phyloP scores from a whole-genome alignment of 2,329 filamentous ascomycete species.

The Dactylonectria macrodidyma region DNA sequence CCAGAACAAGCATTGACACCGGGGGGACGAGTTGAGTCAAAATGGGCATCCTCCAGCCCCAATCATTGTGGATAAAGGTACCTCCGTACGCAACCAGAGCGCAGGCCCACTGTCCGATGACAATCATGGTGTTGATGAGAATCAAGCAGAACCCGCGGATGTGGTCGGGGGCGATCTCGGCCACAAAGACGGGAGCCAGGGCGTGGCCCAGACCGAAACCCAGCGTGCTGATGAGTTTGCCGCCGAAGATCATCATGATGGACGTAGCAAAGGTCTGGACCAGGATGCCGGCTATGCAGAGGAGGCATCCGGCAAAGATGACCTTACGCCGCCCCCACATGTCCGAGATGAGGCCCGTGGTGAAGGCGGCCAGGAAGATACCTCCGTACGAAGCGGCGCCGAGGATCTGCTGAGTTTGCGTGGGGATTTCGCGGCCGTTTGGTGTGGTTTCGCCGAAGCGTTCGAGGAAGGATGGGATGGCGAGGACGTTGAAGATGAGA shows the following conservation, averaged over 20 bases:
- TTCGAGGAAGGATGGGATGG: constrained; percentile 43
- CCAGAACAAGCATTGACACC: constrained; percentile 51
- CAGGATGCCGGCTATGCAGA: constrained; percentile 43
- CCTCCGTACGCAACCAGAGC: constrained; percentile 40
- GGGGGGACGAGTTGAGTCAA: constrained; percentile 61
- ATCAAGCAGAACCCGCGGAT: constrained; percentile 48
- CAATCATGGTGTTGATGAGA: constrained; percentile 51
- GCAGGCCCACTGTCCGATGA: constrained; percentile 45
- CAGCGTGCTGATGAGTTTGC: constrained; percentile 46
- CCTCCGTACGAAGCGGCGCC: constrained; percentile 46
- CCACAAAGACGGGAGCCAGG: constrained; percentile 48
- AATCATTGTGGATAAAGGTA: constrained; percentile 36
- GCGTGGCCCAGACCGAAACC: constrained; percentile 49
- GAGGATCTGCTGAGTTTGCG: constrained; percentile 46
- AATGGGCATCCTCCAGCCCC: constrained; percentile 60
- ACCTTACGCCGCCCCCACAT: constrained; percentile 42
- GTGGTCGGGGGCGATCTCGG: constrained; percentile 48
- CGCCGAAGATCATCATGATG: constrained; percentile 46
- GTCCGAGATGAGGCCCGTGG: constrained; percentile 44
- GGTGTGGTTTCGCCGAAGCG: constrained; percentile 39
- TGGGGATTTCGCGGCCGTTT: constrained; percentile 37
- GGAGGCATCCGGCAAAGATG: constrained; percentile 39
- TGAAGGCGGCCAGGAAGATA: constrained; percentile 47
- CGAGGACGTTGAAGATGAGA: constrained; percentile 47
- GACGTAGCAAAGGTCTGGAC: constrained; percentile 41